Base-by-base conservation (phyloP, 257 asterid genomes). In the Penstemon davidsonii region DNA sequence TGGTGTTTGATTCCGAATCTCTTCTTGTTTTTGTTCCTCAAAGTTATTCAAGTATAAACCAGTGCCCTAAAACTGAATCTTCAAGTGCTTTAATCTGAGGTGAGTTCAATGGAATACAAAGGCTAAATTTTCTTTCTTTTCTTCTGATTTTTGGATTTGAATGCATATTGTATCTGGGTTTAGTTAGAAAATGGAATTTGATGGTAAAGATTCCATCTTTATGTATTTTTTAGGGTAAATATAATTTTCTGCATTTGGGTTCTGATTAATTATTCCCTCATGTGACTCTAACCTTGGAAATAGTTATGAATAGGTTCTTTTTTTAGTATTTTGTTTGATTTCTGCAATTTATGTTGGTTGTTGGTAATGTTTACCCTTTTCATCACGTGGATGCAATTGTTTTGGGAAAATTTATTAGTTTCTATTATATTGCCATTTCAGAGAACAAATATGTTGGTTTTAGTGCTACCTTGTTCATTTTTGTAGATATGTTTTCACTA, bases 391-490 rank as follows among this genome's bases (percentile, higher is more conserved):
- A 73, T 73, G 94, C 75, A 50, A 71, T 72, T n/a, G 67, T 33
- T 61, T 68, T 71, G 66, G 70, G 66, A 57, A 47, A 47, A 42
- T 55, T 50, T 42, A 53, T 50, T 42, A 53, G 25, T 71, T 67
- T 69, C 15, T 7, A 36, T 70, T 78, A 49, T 56, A 63, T 18
- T 77, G 60, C 78, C 52, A 71, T 76, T 78, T 39, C 45, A 54
- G 68, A 41, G 70, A 78, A 75, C 82, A 78, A 37, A 15, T 60
- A 43, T 78, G 66, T 87, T 75, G 87, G 79, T 81, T 66, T 11
- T 76, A 65, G 89, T 82, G 88, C 76, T 58, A 69, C 73, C 64
- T 75, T 80, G 80, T 81, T 76, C 71, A 65, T 72, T 41, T 55
- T 46, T 74, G 70, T 69, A 15, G 53, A 52, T 49, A 59, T 76